A percentile compares a stretch with the other conserved stretches of the same genome.
These are phyloP conservation scores for Pichia sp. DNA, from an alignment of 1,139 yeast species.

Conservation along the genomic window DNA sequence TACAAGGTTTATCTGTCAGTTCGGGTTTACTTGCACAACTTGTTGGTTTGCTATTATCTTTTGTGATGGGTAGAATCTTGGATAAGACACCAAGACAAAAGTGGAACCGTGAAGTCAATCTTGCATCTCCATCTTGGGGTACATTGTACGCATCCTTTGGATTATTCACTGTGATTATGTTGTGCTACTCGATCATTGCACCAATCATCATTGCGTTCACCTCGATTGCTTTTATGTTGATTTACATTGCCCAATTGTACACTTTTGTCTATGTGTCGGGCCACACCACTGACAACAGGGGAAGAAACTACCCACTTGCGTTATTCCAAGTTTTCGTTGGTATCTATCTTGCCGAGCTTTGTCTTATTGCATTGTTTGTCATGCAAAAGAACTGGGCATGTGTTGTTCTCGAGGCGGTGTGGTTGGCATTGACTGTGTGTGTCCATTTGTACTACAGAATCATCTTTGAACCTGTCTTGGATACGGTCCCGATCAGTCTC, in stretches of 20 bases:
- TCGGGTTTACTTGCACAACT: slow-evolving; percentile 82
- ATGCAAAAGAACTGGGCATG: slow-evolving; percentile 98
- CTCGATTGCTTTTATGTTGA: slow-evolving; percentile 61
- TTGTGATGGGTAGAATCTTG: slow-evolving; percentile 63
- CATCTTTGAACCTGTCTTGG: slow-evolving; percentile 59
- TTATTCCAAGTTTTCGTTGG: slow-evolving; percentile 88
- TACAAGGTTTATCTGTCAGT: slow-evolving; percentile 83
- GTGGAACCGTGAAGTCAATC: slow-evolving; percentile 65
- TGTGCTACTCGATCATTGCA: slow-evolving; percentile 79
- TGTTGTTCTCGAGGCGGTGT: slow-evolving; percentile 68
- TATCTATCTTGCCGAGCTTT: slow-evolving; percentile 80
- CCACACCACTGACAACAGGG: slow-evolving; percentile 73
- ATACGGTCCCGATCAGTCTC: slow-evolving; percentile 74
- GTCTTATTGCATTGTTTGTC: slow-evolving; percentile 80
- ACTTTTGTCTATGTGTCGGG: slow-evolving; percentile 70
- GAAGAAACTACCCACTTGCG: slow-evolving; percentile 85
- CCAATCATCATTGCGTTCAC: slow-evolving; percentile 76
- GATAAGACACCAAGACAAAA: slow-evolving; percentile 88
- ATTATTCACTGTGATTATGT: slow-evolving; percentile 73
- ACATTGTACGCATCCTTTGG: slow-evolving; percentile 84
- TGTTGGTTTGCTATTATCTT: slow-evolving; percentile 66
- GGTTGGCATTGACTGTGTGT: slow-evolving; percentile 61
- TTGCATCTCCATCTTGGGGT: slow-evolving; percentile 80
- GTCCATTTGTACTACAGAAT: slow-evolving; percentile 62
- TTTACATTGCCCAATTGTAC: slow-evolving; percentile 79